A percentile compares a stretch with the other conserved stretches of the same genome.
Evolutionary conservation across 2,329 filamentous ascomycete genomes (phyloP).

Genomic region (Pyrenochaeta sp.): DNA sequence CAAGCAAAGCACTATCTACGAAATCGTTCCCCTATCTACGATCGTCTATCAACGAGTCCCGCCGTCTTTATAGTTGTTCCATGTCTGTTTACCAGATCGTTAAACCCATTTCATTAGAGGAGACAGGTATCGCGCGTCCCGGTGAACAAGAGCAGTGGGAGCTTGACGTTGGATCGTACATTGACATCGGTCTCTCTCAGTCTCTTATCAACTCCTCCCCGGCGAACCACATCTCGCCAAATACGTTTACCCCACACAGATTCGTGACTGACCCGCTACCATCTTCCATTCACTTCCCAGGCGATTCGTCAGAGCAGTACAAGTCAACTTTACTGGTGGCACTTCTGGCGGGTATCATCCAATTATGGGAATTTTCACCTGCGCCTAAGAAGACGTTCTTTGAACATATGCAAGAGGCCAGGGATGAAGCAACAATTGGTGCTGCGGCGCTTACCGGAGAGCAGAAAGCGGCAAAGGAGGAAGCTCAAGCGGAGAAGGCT

Average conservation of each 20-base stretch:
- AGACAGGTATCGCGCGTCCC: conserved; percentile 19
- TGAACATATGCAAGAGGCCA: conserved; percentile 42
- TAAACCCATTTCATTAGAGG: conserved; percentile 30
- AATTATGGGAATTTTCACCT: conserved; percentile 45
- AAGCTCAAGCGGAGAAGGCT: conserved; percentile 12
- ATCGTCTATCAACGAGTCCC: conserved; percentile 41
- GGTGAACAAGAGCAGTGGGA: conserved; percentile 34
- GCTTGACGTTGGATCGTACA: conserved; percentile 31
- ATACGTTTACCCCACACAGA: conserved; percentile 35
- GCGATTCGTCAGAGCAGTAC: conserved; percentile 22
- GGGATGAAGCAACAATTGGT: conserved; percentile 38
- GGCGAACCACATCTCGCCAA: conserved; percentile 26
- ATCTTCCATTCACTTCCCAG: conserved; percentile 23
- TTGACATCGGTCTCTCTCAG: conserved; percentile 42
- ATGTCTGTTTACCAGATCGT: conserved; percentile 24
- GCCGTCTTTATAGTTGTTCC: conserved; percentile 39
- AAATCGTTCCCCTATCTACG: conserved; percentile 34
- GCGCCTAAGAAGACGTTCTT: conserved; percentile 43
- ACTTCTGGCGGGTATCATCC: conserved; percentile 41
- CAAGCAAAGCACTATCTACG: conserved; percentile 11
- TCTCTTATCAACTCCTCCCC: conserved; percentile 41
- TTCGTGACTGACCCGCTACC: conserved; percentile 24
- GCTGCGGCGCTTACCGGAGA: conserved; percentile 28
- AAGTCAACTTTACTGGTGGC: conserved; percentile 35
- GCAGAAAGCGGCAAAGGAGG: conserved; percentile 13